Percentiles rank a stretch among this genome's conserved stretches.
Conservation (phyloP, 1,139 yeast genomes). For the Candida glucosophila region DNA sequence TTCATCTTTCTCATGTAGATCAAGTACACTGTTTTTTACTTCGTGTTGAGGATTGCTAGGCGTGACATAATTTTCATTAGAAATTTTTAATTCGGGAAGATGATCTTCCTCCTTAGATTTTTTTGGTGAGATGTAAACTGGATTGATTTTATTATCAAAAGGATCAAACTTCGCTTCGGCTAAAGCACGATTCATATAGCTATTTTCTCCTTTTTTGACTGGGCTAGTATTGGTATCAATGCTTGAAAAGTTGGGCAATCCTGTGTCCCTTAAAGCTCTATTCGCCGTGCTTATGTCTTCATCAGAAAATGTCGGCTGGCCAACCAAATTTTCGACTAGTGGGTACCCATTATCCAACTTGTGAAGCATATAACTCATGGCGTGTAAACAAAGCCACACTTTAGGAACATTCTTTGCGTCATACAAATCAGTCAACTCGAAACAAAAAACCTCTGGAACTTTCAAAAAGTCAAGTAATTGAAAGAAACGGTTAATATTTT, state of each 20-base stretch:
- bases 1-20: too few species aligned
- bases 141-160: slow-evolving; percentile 7
- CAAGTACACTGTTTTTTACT: background rate
- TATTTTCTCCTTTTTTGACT: slow-evolving; percentile 9
- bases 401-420: slow-evolving; percentile 91
- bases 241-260: slow-evolving; percentile 56
- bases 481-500: slow-evolving; percentile 83
- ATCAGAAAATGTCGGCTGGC: slow-evolving; percentile 50
- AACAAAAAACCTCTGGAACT: slow-evolving; percentile 80
- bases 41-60: background rate
- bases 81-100: too few species aligned
- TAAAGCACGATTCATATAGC: slow-evolving; percentile 14
- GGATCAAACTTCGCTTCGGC: slow-evolving; percentile 6
- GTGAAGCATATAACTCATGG: slow-evolving; percentile 62
- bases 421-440: slow-evolving; percentile 86
- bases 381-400: slow-evolving; percentile 90
- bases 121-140: background rate
- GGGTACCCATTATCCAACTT: slow-evolving; percentile 51
- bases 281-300: slow-evolving; percentile 66
- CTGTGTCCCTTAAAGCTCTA: slow-evolving; percentile 51
- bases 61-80: background rate
- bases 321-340: slow-evolving; percentile 55
- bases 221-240: slow-evolving; percentile 19
- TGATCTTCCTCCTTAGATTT: slow-evolving; percentile 1
- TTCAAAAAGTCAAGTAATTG: slow-evolving; percentile 59